Evolutionary conservation across 306 rosid genomes (phyloP), one percentile per base, ranked within the genome.

Genomic region (Pyrus pyrifolia): DNA sequence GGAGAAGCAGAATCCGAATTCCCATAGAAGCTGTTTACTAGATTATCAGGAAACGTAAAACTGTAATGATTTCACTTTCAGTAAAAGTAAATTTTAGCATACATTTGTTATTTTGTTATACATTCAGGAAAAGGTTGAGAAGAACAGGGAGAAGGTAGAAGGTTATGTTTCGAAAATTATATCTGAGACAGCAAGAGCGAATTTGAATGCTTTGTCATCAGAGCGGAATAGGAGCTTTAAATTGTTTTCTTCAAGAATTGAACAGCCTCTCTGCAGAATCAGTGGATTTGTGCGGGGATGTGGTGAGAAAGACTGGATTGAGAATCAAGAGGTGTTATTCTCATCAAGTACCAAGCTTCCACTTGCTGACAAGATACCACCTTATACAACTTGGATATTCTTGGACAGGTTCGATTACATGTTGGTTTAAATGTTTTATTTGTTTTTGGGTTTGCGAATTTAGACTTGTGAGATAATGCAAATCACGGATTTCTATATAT

Each of bases 361-460:
- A 57, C 70, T 52, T 76, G 76, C 85, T 68, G 90, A 88, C 69
- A 90, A 81, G 82, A 73, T 95, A 76, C 97, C 96, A 4, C 89
- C 96, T 46, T 95, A 89, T 83, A 89, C 97, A 23, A 89, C 98
- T 21, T 95, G 98, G 98, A 92, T 90, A 74, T 95, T 91, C 86
- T 85, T 95, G 90, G 93, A 87, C 75, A 95, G 96, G 98, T 91
- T 75, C 13, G 72, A 64, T 79, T 51, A 58, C 68, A 6, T 11
- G n/a, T 25, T 52, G 76, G 38, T 79, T 23, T 76, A 61, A 66
- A 64, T 17, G 18, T 19, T 71, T 8, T 40, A 58, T 58, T n/a
- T 22, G 51, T 53, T 66, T 65, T 55, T 12, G 29, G 59, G 49
- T 21, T 51, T 71, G 67, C 6, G 8, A 51, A 15, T 15, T n/a